A percentile compares a stretch with the other conserved stretches of the same genome.
These are phyloP conservation scores for Arxiozyma heterogenica DNA, from an alignment of 1,139 yeast species.

Conservation along the genomic window DNA sequence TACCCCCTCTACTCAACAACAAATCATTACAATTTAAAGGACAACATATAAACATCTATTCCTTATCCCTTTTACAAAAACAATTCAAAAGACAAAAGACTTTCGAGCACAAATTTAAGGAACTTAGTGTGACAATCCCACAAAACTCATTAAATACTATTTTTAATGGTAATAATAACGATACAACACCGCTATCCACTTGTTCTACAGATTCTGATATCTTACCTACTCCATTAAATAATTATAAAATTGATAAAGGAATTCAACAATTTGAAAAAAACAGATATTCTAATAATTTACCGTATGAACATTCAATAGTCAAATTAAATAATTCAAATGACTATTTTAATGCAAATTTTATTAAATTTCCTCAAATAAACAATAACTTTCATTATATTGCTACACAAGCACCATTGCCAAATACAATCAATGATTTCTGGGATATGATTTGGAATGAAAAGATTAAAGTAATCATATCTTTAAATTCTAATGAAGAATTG, in stretches of 20 bases:
- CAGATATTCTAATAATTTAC: constrained; percentile 70
- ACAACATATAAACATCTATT: constrained; percentile 15
- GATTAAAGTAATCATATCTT: constrained; percentile 57
- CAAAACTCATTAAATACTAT: neutral
- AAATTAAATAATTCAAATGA: constrained; percentile 28
- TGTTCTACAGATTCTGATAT: constrained; percentile 9
- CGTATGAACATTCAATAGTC: constrained; percentile 85
- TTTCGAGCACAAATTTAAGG: constrained; percentile 7
- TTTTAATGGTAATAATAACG: neutral
- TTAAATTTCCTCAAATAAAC: constrained; percentile 34
- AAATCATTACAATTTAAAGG: neutral
- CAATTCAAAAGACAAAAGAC: constrained; percentile 19
- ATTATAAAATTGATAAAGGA: constrained; percentile 50
- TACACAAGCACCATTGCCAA: constrained; percentile 76
- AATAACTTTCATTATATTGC: constrained; percentile 51
- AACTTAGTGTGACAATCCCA: neutral
- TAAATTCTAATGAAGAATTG: constrained; percentile 50
- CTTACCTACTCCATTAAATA: constrained; percentile 28
- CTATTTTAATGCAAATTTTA: constrained; percentile 56
- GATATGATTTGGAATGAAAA: constrained; percentile 54
- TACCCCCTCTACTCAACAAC: neutral
- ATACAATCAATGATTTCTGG: constrained; percentile 78
- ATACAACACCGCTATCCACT: neutral
- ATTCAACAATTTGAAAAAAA: constrained; percentile 65
- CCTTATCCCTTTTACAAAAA: constrained; percentile 22